Evolutionary conservation across 2,329 filamentous ascomycete species (phyloP), one percentile per base, ranked within the genome.

Genomic region (Cephalotrichum gorgonifer): DNA sequence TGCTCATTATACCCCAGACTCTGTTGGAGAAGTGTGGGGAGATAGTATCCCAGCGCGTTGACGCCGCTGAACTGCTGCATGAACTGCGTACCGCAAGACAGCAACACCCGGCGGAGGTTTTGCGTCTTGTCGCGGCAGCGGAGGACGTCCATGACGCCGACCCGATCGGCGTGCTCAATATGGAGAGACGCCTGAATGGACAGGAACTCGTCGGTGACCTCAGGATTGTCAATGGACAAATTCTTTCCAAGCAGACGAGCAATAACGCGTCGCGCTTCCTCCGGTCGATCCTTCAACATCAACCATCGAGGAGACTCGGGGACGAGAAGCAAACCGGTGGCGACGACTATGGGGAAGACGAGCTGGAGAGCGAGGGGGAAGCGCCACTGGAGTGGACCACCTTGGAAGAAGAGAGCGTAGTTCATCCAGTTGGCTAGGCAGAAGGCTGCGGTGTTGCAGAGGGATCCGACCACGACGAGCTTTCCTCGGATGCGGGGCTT

Each of bases 21-120:
- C 43, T 75, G 58, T 48, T 76, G 75, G 2, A 82, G 59, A 0
- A 83, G 67, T 0, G 74, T 78, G 0, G 78, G 77, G 0, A 81
- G 62, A 50, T 71, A 71, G 52, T 70, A 70, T 3, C 67, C 67
- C 53, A 68, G 51, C 9, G 63, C 64, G 41, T 69, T 69, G 17
- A 69, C 64, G n/a, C 64, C 65, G 26, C 59, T 79, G 53, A 71
- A 68, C 38, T 70, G 66, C 49, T 71, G 68, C 63, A 70, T 70
- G 43, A 71, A 63, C 41, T 71, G 67, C 0, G 75, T 74, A 1
- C 77, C 76, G 31, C 64, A 69, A 4, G 60, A 62, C 1, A 68
- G 50, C 17, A 69, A 50, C 2, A 70, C 51, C 4, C 66, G 58
- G 2, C 66, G 58, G 38, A 70, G 54, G 41, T 56, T 64, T 50